Conservation (phyloP, 2,329 filamentous ascomycete species). For the Thermoascus crustaceus region DNA sequence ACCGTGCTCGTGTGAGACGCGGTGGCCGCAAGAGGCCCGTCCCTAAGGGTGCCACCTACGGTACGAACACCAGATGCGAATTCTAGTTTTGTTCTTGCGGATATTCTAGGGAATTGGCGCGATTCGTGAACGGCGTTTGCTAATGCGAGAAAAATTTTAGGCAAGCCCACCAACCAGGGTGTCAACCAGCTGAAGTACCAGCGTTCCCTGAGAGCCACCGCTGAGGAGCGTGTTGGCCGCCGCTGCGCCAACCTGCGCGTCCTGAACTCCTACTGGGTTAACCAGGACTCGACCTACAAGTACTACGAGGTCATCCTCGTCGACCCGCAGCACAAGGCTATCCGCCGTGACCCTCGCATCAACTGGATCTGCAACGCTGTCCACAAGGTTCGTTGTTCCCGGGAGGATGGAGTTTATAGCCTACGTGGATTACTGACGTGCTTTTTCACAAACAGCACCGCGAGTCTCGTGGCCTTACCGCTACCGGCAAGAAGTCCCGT, state of each 20-base stretch:
- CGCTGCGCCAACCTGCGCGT: constrained; percentile 98
- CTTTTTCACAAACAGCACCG: constrained; percentile 58
- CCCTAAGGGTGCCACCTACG: constrained; percentile 97
- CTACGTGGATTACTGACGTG: constrained; percentile 14
- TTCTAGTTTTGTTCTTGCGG: neutral
- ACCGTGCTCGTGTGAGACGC: constrained; percentile 95
- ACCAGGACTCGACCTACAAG: constrained; percentile 99
- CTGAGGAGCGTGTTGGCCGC: constrained; percentile 99
- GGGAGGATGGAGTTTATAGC: neutral
- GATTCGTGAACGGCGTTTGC: too few species aligned
- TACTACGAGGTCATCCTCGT: constrained; percentile 99
- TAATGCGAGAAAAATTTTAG: constrained; percentile 41
- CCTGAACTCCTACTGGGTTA: constrained; percentile 99
- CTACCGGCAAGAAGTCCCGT: constrained; percentile 98
- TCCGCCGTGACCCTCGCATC: constrained; percentile 97
- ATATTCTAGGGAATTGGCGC: too few species aligned
- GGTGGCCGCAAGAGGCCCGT: constrained; percentile 97
- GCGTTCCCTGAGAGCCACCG: constrained; percentile 93
- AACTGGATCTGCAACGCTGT: constrained; percentile 99
- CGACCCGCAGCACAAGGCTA: constrained; percentile 99
- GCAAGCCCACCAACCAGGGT: constrained; percentile 99
- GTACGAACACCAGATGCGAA: constrained; percentile 43
- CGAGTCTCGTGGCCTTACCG: constrained; percentile 92
- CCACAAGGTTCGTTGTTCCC: constrained; percentile 60
- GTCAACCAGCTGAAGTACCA: constrained; percentile 99